These are phyloP conservation scores for Euphorbia schlechtendalii DNA, from an alignment of 441 rosid genomes.

Conservation along the genomic window DNA sequence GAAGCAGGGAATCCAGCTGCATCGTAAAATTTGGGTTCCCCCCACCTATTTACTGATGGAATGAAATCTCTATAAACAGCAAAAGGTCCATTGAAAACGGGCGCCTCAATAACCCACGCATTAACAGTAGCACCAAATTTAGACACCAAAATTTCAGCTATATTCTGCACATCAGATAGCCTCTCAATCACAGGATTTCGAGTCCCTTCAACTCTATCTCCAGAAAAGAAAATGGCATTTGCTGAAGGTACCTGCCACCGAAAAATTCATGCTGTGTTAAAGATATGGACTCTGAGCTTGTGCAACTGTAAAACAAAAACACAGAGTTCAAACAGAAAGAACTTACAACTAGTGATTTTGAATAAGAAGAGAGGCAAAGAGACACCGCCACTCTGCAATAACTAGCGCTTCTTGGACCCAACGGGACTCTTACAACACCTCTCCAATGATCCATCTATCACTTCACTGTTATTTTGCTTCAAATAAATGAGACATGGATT, in stretches of 20 bases:
- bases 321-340: not conserved
- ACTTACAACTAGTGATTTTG: constrained; percentile 38
- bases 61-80: constrained; percentile 68
- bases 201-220: constrained; percentile 63
- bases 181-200: constrained; percentile 63
- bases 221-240: constrained; percentile 63
- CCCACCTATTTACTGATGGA: constrained; percentile 46
- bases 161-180: constrained; percentile 47
- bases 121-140: constrained; percentile 55
- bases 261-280: not conserved
- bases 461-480: not conserved
- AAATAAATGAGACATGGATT: not conserved
- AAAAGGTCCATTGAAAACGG: constrained; percentile 60
- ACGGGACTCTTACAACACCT: constrained; percentile 51
- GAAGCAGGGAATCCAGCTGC: constrained; percentile 63
- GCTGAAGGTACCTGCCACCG: constrained; percentile 54
- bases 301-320: not conserved
- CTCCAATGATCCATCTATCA: constrained; percentile 57
- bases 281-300: not conserved
- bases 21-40: constrained; percentile 58
- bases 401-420: constrained; percentile 22
- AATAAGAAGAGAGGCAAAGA: constrained; percentile 47
- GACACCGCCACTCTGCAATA: constrained; percentile 60
- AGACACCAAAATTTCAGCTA: constrained; percentile 64
- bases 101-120: constrained; percentile 70